Percentiles rank a stretch among this genome's conserved stretches.
These are phyloP conservation scores for Botrytis elliptica DNA, from an alignment of 2,329 filamentous ascomycete species.

Conservation along the genomic window DNA sequence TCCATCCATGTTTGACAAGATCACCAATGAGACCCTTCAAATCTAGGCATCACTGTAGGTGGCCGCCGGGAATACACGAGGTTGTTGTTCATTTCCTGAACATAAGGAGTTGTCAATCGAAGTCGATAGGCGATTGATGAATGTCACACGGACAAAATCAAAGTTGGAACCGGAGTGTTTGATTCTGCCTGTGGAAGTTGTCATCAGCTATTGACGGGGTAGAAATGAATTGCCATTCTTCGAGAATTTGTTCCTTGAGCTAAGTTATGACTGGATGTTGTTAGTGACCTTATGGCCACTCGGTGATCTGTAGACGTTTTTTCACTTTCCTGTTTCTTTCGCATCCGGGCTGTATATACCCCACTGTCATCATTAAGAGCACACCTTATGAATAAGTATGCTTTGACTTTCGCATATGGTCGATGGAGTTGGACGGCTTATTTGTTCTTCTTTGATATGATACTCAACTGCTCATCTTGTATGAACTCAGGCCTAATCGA, in stretches of 20 bases:
- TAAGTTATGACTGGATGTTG: neutral
- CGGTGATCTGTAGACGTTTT: neutral
- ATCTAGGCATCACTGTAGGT: neutral
- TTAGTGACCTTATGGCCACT: neutral
- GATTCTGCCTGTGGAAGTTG: neutral
- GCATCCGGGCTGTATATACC: neutral
- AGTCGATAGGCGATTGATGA: neutral
- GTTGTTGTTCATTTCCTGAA: neutral
- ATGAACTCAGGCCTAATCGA: neutral
- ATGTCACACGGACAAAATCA: neutral
- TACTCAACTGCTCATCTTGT: neutral
- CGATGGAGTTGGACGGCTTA: neutral
- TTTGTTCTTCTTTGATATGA: neutral
- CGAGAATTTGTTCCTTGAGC: neutral
- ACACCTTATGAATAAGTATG: neutral
- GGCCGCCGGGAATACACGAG: neutral
- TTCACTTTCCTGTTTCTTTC: neutral
- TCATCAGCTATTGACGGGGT: neutral
- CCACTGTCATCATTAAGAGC: neutral
- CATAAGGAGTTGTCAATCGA: neutral
- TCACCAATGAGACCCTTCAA: neutral
- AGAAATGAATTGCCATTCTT: neutral
- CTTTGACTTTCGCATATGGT: neutral
- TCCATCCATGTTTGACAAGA: neutral
- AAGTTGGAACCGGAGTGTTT: neutral